These are phyloP conservation scores for Penicillium sp. DNA, from an alignment of 2,329 filamentous ascomycete genomes.

Conservation along the genomic window DNA sequence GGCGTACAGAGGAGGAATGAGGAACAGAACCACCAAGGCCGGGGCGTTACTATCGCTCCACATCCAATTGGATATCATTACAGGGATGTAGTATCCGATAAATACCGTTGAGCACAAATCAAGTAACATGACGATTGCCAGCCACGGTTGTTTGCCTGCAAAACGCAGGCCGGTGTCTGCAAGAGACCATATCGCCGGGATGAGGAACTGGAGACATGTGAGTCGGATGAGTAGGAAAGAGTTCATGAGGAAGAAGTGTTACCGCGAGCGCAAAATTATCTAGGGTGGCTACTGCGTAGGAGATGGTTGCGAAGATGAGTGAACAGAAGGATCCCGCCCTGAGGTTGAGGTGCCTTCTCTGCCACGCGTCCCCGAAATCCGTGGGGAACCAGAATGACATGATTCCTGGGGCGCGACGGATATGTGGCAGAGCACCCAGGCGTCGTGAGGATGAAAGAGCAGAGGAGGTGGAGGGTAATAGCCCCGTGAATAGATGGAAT, in stretches of 20 bases:
- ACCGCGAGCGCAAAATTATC: background rate
- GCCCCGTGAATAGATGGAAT: background rate
- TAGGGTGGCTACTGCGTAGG: background rate
- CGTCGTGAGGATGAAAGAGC: background rate
- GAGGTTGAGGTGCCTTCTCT: slow-evolving; percentile 1
- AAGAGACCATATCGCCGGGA: slow-evolving; percentile 4
- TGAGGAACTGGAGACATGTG: background rate
- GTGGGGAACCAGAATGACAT: slow-evolving; percentile 1
- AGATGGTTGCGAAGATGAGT: background rate
- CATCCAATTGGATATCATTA: background rate
- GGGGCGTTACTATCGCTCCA: background rate
- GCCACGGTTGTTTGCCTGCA: background rate
- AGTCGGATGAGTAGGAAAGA: background rate
- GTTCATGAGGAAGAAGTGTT: background rate
- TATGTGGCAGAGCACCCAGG: background rate
- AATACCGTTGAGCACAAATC: background rate
- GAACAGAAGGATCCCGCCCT: slow-evolving; percentile 1
- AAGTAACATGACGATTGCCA: background rate
- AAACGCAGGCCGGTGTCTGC: background rate
- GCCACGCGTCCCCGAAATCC: slow-evolving; percentile 6
- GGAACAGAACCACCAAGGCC: background rate
- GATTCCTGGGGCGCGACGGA: background rate
- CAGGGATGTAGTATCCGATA: background rate
- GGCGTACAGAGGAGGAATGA: background rate
- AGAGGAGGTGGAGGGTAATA: background rate